Evolutionary conservation across 1,284 basidiomycete species (phyloP), one percentile per base, ranked within the genome.

Genomic region (Porogramme epimiltina): DNA sequence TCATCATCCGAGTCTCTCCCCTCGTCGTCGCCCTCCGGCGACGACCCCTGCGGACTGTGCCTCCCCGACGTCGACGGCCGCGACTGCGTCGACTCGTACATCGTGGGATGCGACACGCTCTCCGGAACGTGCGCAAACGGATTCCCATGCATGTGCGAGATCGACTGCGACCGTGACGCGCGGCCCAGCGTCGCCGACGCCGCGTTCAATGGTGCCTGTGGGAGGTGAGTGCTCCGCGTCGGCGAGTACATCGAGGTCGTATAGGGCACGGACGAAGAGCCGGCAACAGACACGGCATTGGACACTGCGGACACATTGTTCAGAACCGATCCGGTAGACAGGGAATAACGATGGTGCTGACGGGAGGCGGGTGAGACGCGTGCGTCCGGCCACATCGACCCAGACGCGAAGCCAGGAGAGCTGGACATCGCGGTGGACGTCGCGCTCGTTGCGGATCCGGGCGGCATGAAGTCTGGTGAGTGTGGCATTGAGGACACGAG

Each of bases 101-200:
- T 59, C 20, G 57, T 59, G 16, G 57, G 57, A 42, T 59, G 57
- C 33, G 54, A 40, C 24, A 59, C 54, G 16, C 67, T 64, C 19
- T 71, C 64, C 26, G 71, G 63, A 42, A 68, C 68, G 53, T 71
- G 78, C 20, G 77, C 69, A 59, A 81, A 80, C n/a, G 76, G 68
- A 51, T 74, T 74, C 33, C 71, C 72, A 46, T 71, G 70, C 51
- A 64, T 57, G 50, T 70, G 72, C 26, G 73, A 84, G 48, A 87
- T 73, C 13, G 86, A 87, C 33, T 82, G 79, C 22, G 86, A 87
- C 44, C 85, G 79, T 40, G 82, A 82, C 67, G 82, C 76, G 49
- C 85, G 77, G 9, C 62, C 61, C 75, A 75, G 58, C 76, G 75
- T 61, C 73, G 77, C 47, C 73, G 59, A 54, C 25, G 59, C 51